Evolutionary conservation across 2,329 filamentous ascomycete genomes (phyloP), one percentile per base, ranked within the genome.

Genomic region (Ophiognomonia clavigignenti-juglandacearum): DNA sequence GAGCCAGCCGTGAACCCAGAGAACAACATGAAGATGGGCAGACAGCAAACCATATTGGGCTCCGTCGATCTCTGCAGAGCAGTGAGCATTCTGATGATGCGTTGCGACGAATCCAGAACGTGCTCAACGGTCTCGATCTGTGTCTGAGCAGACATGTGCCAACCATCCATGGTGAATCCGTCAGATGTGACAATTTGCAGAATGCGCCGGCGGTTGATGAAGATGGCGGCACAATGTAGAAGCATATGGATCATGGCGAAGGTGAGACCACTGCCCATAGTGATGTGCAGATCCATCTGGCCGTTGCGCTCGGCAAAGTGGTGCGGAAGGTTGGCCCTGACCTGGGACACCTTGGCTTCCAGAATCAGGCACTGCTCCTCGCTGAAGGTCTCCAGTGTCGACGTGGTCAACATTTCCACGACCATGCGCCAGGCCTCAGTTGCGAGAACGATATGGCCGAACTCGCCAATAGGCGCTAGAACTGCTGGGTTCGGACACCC

Each of bases 1-100:
- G 78, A 78, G 51, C 77, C 77, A 2, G 78, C 76, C 0, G 77
- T 81, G 52, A 82, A 82, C 42, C 77, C 74, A 0, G 78, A 77
- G 59, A 82, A 82, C 11, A 82, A 67, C 78, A 82, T 82, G 52
- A 80, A 79, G 45, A 82, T 77, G 31, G 78, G 78, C 62, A 81
- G 79, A 61, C 74, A 80, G n/a, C 76, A 66, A n/a, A 74, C 68
- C 20, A 70, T 67, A 45, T 81, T 76, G 64, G 81, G 81, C 43
- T 82, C 77, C 1, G 72, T 67, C 9, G 77, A 76, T 10, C 69
- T 62, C 61, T 82, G 78, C 3, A 82, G 71, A 2, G 77, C 73
- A 4, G 72, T 67, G 18, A 82, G 66, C 45, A 80, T 71, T 6
- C 73, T 71, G 40, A 80, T 75, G 50, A 79, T 78, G 59, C 71